Percentiles rank a stretch among this genome's conserved stretches.
phyloP scores from a whole-genome alignment of 2,329 filamentous ascomycete genomes.

The Alternaria ventricosa region DNA sequence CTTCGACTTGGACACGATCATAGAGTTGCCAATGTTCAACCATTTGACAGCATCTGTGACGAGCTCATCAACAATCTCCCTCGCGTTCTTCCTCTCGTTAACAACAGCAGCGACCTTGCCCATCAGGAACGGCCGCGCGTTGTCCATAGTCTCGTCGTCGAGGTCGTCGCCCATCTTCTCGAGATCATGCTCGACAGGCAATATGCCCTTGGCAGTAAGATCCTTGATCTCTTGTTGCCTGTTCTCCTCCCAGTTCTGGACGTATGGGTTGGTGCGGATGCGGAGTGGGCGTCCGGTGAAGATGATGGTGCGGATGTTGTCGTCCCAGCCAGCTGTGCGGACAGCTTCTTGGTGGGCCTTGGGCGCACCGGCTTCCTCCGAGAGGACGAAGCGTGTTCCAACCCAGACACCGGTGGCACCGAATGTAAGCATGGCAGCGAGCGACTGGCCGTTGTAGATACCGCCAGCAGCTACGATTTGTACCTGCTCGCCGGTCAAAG shows the following conservation, averaged over 20 bases:
- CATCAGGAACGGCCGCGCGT: slow-evolving; percentile 91
- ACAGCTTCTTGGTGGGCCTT: slow-evolving; percentile 96
- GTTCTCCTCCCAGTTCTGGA: slow-evolving; percentile 95
- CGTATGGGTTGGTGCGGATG: slow-evolving; percentile 92
- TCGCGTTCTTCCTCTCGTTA: slow-evolving; percentile 89
- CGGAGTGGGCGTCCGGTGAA: slow-evolving; percentile 96
- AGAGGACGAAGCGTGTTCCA: slow-evolving; percentile 92
- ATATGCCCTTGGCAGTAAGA: slow-evolving; percentile 84
- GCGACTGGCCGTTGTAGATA: slow-evolving; percentile 88
- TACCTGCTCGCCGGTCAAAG: slow-evolving; percentile 84
- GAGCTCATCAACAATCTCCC: slow-evolving; percentile 93
- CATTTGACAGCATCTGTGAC: slow-evolving; percentile 78
- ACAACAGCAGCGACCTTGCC: slow-evolving; percentile 94
- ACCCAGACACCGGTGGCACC: slow-evolving; percentile 95
- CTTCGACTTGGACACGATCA: slow-evolving; percentile 56
- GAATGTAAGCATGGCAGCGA: slow-evolving; percentile 90
- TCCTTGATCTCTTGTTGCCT: slow-evolving; percentile 89
- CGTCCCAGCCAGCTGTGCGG: slow-evolving; percentile 87
- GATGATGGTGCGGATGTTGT: slow-evolving; percentile 96
- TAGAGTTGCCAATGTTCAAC: slow-evolving; percentile 71
- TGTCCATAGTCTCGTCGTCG: slow-evolving; percentile 87
- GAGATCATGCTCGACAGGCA: slow-evolving; percentile 93
- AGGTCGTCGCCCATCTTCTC: slow-evolving; percentile 74
- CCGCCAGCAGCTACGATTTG: slow-evolving; percentile 94
- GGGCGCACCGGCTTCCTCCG: slow-evolving; percentile 92